These are phyloP conservation scores for Mycotypha africana DNA, from an alignment of 371 early-diverging fungal species.

Conservation along the genomic window DNA sequence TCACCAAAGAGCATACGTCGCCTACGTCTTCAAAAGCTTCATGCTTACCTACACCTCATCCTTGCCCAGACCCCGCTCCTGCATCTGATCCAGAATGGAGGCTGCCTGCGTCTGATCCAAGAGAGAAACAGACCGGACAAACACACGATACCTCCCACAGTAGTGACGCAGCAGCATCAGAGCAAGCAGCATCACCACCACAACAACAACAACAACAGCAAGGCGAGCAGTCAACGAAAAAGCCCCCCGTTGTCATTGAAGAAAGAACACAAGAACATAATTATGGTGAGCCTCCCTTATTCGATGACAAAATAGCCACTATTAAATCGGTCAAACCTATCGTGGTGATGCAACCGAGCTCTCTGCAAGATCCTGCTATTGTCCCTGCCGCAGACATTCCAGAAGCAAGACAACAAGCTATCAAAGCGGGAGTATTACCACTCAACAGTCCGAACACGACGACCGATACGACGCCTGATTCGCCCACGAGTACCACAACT, in stretches of 20 bases:
- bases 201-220: not conserved
- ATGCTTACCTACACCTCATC: too few relatives aligned
- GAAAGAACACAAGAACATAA: not conserved
- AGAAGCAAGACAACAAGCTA: not conserved
- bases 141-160: slow-evolving; percentile 1
- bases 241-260: not conserved
- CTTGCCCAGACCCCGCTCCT: too few relatives aligned
- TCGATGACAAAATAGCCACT: not conserved
- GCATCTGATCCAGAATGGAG: too few relatives aligned
- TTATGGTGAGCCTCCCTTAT: slow-evolving; percentile 1
- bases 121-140: not conserved
- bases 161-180: too few relatives aligned
- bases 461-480: too few relatives aligned
- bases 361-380: not conserved
- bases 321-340: not conserved
- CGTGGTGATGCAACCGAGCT: not conserved
- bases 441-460: too few relatives aligned
- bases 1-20: too few relatives aligned
- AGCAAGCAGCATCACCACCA: not conserved
- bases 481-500: too few relatives aligned
- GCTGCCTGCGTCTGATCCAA: too few relatives aligned
- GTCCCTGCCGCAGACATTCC: not conserved
- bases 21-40: too few relatives aligned
- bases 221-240: too few relatives aligned
- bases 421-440: not conserved